phyloP scores from a whole-genome alignment of 2,329 filamentous ascomycete genomes.

The Hymenoscyphus albidus region DNA sequence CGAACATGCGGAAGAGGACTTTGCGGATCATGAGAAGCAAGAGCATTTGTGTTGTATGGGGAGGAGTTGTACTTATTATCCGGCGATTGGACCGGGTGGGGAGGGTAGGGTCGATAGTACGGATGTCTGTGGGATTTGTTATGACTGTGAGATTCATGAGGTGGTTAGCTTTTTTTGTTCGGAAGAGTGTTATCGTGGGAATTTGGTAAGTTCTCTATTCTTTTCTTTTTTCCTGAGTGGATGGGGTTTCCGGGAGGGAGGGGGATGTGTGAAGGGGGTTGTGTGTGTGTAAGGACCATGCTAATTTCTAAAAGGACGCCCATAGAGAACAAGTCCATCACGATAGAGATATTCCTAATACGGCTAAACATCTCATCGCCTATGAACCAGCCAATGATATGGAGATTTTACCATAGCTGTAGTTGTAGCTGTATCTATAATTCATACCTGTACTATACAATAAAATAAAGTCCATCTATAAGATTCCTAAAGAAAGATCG shows the following conservation, averaged over 20 bases:
- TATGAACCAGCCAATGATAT: slow-evolving; percentile 9
- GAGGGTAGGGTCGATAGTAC: slow-evolving; percentile 12
- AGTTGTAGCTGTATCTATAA: neutral
- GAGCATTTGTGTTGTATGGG: slow-evolving; percentile 27
- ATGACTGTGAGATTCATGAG: slow-evolving; percentile 24
- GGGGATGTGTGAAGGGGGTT: too few species aligned
- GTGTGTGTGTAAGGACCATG: neutral
- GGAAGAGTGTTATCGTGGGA: slow-evolving; percentile 24
- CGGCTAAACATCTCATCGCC: slow-evolving; percentile 1
- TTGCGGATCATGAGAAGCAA: slow-evolving; percentile 25
- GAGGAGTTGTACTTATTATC: slow-evolving; percentile 22
- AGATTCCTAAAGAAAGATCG: too few species aligned
- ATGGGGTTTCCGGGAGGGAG: too few species aligned
- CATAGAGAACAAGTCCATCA: slow-evolving; percentile 15
- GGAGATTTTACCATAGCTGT: slow-evolving; percentile 4
- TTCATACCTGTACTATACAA: too few species aligned
- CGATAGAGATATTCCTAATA: slow-evolving; percentile 13
- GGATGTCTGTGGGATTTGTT: slow-evolving; percentile 21
- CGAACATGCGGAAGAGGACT: slow-evolving; percentile 30
- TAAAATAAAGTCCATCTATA: too few species aligned
- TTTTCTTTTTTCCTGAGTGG: neutral
- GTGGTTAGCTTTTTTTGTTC: slow-evolving; percentile 28
- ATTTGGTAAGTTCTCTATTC: slow-evolving; percentile 19
- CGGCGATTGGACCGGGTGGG: slow-evolving; percentile 19
- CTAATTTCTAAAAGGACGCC: neutral